Conservation (phyloP, 2,329 filamentous ascomycete species). For the Aspergillus sp. region DNA sequence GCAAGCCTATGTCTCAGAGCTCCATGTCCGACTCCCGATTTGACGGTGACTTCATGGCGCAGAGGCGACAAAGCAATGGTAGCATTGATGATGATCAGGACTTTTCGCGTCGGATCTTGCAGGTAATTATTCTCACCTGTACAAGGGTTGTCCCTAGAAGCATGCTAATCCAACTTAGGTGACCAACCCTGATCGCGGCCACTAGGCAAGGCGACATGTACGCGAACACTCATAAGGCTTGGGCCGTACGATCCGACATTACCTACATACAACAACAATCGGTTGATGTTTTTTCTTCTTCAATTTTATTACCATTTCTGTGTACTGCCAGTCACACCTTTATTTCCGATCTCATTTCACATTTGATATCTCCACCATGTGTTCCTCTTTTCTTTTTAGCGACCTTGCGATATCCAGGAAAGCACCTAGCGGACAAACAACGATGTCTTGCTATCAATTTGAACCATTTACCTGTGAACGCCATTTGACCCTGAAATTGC, state of each 20-base stretch:
- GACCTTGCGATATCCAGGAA: conserved; percentile 28
- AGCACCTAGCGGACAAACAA: conserved; percentile 13
- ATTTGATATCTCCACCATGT: conserved; percentile 17
- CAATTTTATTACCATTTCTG: conserved; percentile 7
- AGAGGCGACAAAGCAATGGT: conserved; percentile 84
- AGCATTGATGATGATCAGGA: conserved; percentile 97
- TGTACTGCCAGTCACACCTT: conserved; percentile 2
- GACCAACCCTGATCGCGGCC: conserved; percentile 34
- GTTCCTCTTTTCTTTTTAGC: conserved; percentile 21
- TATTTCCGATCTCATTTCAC: conserved; percentile 16
- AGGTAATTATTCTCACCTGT: conserved; percentile 59
- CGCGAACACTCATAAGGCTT: not conserved
- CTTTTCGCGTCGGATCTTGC: conserved; percentile 91
- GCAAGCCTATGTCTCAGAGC: conserved; percentile 58
- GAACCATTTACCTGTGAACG: not conserved
- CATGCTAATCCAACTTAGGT: conserved; percentile 19
- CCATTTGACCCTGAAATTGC: conserved; percentile 1
- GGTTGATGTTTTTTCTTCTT: conserved; percentile 9
- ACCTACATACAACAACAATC: conserved; percentile 8
- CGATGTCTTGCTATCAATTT: not conserved
- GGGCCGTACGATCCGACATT: conserved; percentile 5
- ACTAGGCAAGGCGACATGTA: not conserved
- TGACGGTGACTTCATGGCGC: conserved; percentile 77
- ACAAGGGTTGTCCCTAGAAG: not conserved
- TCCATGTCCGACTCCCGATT: conserved; percentile 81